Evolutionary conservation across 768 basidiomycete species (phyloP), one percentile per base, ranked within the genome.

Genomic region (Pilatotrama ljubarskyi): DNA sequence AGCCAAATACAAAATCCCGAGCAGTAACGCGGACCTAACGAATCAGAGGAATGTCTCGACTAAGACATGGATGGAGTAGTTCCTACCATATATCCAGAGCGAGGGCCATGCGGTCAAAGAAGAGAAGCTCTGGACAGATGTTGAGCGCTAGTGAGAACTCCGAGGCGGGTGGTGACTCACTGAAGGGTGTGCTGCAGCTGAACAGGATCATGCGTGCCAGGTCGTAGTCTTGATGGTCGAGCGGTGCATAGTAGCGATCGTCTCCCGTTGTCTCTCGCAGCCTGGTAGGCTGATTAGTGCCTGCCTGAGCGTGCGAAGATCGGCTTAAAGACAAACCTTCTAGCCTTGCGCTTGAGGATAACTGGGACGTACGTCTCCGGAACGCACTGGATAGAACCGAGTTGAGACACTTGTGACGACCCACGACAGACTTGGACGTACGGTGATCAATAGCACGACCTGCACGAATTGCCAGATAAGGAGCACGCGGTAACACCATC

Each of bases 401-500:
- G n/a, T n/a, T n/a, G 8, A 26, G 8, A n/a, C 14, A 17, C 10
- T 11, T 14, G 2, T 13, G 37, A 32, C 37, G 29, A 9, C 9
- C 22, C 4, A 17, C 3, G 18, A 17, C 3, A 13, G 18, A 5
- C 11, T n/a, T 6, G 13, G 10, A 72, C 80, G 64, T 63, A 87
- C 86, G 42, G 82, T 22, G 47, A 84, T 66, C 10, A 93, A 72
- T 0, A 82, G 74, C 6, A 81, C 49, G 9, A 78, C 71, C 69
- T 90, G 79, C 2, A 73, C 73, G 46, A 82, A 83, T 0, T 81
- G 77, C 93, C 91, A 94, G 20, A 88, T 88, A 1, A 86, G 61
- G 57, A 87, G 69, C 15, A 88, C 73, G 56, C 85, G 84, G 73
- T 86, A 94, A 0, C 90, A 90, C 91, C 91, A 93, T 60, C 88